A percentile compares a stretch with the other conserved stretches of the same genome.
These are phyloP conservation scores for Eucommia ulmoides DNA, from an alignment of 257 asterid genomes.

Conservation along the genomic window DNA sequence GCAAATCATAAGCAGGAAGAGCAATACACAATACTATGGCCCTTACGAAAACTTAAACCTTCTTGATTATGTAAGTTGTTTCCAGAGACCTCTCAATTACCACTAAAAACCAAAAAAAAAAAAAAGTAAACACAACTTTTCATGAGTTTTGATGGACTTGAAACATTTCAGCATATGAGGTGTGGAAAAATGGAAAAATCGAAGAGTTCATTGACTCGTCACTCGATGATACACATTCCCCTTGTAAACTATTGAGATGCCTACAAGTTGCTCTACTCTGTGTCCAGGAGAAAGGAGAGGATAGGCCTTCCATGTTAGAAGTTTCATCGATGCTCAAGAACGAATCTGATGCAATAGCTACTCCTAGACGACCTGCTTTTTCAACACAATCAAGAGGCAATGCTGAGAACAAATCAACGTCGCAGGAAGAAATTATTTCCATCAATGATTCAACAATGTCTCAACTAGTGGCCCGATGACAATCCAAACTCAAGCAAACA, in stretches of 20 bases:
- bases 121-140: not conserved
- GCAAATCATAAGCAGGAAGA: not conserved
- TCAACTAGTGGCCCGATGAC: constrained; percentile 13
- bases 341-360: constrained; percentile 10
- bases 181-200: constrained; percentile 15
- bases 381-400: constrained; percentile 6
- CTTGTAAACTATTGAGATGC: constrained; percentile 16
- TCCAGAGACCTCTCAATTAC: not conserved
- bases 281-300: constrained; percentile 26
- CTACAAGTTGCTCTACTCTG: constrained; percentile 28
- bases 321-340: constrained; percentile 22
- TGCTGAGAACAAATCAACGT: not conserved
- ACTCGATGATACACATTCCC: constrained; percentile 12
- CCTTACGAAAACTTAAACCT: not conserved
- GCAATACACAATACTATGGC: not conserved
- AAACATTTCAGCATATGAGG: constrained; percentile 25
- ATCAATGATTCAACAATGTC: constrained; percentile 11
- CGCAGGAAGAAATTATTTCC: constrained; percentile 10
- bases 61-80: not conserved
- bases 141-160: constrained; percentile 16
- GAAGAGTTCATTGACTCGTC: constrained; percentile 19
- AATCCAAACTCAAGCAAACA: not conserved
- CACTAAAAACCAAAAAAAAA: not conserved
- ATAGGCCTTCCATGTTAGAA: constrained; percentile 30
- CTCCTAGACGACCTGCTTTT: constrained; percentile 23